Base-by-base conservation (phyloP, 495 filamentous ascomycete genomes). In the Acidiella bohemica region DNA sequence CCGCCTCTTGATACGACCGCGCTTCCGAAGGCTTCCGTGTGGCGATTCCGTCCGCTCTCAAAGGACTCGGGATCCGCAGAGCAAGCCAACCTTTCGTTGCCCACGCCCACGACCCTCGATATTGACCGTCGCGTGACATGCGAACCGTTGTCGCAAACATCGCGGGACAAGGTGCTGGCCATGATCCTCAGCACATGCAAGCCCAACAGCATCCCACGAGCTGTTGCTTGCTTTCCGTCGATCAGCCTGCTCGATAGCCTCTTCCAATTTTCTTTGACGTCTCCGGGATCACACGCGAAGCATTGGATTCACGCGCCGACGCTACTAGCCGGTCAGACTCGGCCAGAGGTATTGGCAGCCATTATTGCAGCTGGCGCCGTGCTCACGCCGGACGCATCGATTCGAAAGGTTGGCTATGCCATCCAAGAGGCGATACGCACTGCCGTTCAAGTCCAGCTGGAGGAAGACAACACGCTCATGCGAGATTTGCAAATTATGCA, bases 381-480 rank as follows among this genome's bases (percentile, higher is more conserved):
- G 3, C 49, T 67, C 18, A 71, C 72, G 0, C 61, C 70, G 0
- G 59, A 70, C n/a, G 62, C 63, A 5, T 66, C 75, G 0, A 59
- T 79, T 13, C 62, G 73, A 9, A 75, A 76, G 39, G 63, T 81
- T 21, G 76, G 76, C 0, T 74, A 72, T 50, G 73, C 75, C 0
- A 48, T 81, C 9, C 63, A 76, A 40, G 76, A 81, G 48, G 67
- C 70, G 25, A 67, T 75, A 8, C 62, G 75, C 10, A 46, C 67
- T 12, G 58, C 65, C 16, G 56, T 75, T 33, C 63, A 67, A 0
- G 54, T 55, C 11, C 62, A 62, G 51, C 72, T 75, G 40, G 75
- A 81, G 46, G 66, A 65, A 16, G 70, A 76, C 44, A 79, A 79
- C 46, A 64, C 55, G 7, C 56, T 56, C 3, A 73, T 73, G 12